Percentiles rank a stretch among this genome's conserved stretches.
phyloP scores from a whole-genome alignment of 2,329 filamentous ascomycete genomes.

The Penicillium decumbens region DNA sequence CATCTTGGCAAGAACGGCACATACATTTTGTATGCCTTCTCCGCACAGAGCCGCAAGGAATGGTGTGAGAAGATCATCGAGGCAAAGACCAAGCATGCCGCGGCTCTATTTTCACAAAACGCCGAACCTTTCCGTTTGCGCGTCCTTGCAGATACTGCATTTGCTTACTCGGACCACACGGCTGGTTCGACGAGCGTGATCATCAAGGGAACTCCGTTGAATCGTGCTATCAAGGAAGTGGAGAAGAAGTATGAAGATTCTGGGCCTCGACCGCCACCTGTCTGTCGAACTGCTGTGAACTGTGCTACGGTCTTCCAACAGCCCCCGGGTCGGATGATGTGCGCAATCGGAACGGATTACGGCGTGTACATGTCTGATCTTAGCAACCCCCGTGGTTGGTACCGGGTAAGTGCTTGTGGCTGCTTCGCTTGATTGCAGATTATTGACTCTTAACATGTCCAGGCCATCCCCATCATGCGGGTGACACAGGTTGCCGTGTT shows the following conservation, averaged over 20 bases:
- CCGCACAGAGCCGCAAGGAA: conserved; percentile 67
- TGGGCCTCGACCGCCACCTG: conserved; percentile 64
- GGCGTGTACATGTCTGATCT: conserved; percentile 88
- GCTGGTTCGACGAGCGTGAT: conserved; percentile 64
- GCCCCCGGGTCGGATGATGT: conserved; percentile 76
- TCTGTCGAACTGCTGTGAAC: conserved; percentile 83
- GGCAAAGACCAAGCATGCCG: conserved; percentile 89
- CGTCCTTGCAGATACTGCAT: conserved; percentile 87
- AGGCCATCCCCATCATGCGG: conserved; percentile 70
- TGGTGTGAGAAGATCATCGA: conserved; percentile 94
- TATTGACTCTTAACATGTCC: conserved; percentile 27
- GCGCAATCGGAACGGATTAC: conserved; percentile 91
- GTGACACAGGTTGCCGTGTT: conserved; percentile 93
- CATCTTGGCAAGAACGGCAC: conserved; percentile 83
- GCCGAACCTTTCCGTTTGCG: conserved; percentile 90
- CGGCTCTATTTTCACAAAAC: conserved; percentile 82
- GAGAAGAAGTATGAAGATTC: conserved; percentile 65
- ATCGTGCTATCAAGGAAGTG: conserved; percentile 83
- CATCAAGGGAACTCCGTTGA: conserved; percentile 85
- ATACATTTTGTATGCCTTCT: conserved; percentile 83
- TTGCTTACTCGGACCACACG: conserved; percentile 49
- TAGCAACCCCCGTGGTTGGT: conserved; percentile 86
- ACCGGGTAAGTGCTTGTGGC: conserved; percentile 59
- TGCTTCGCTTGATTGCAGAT: not conserved
- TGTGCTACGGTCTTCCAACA: conserved; percentile 85